These are phyloP conservation scores for Hanseniaspora thailandica DNA, from an alignment of 805 yeast species.

Conservation along the genomic window DNA sequence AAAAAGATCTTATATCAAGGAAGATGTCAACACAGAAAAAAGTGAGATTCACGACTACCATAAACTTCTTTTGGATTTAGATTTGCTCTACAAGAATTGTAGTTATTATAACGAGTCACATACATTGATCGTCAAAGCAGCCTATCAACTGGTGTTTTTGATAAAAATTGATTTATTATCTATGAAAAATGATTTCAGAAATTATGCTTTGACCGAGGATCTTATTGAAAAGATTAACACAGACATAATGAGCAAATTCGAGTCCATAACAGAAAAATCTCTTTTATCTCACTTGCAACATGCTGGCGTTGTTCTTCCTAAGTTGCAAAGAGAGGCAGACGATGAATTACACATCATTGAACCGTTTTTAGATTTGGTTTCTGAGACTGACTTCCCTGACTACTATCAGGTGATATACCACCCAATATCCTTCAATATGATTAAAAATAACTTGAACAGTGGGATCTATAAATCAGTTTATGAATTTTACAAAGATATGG, in stretches of 20 bases:
- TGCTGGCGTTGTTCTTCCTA: conserved; percentile 15
- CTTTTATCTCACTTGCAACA: conserved; percentile 18
- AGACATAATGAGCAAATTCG: conserved; percentile 5
- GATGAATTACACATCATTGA: conserved; percentile 37
- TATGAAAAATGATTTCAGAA: conserved; percentile 27
- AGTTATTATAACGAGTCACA: conserved; percentile 55
- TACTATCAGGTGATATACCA: conserved; percentile 59
- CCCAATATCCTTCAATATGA: conserved; percentile 61
- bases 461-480: conserved; percentile 45
- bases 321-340: conserved; percentile 17
- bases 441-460: conserved; percentile 41
- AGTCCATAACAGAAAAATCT: conserved; percentile 17
- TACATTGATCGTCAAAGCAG: conserved; percentile 55
- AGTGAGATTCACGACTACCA: conserved; percentile 19
- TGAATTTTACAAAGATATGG: conserved; percentile 47
- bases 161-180: conserved; percentile 42
- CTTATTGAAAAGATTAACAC: conserved; percentile 20
- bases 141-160: conserved; percentile 43
- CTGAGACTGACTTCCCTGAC: conserved; percentile 61
- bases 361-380: conserved; percentile 67
- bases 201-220: conserved; percentile 23
- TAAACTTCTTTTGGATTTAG: conserved; percentile 49
- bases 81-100: conserved; percentile 61
- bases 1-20: conserved; percentile 25
- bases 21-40: conserved; percentile 24